A percentile compares a stretch with the other conserved stretches of the same genome.
Evolutionary conservation across 108 stramenopile species (phyloP).

Genomic region (Discostella stelligeroides): DNA sequence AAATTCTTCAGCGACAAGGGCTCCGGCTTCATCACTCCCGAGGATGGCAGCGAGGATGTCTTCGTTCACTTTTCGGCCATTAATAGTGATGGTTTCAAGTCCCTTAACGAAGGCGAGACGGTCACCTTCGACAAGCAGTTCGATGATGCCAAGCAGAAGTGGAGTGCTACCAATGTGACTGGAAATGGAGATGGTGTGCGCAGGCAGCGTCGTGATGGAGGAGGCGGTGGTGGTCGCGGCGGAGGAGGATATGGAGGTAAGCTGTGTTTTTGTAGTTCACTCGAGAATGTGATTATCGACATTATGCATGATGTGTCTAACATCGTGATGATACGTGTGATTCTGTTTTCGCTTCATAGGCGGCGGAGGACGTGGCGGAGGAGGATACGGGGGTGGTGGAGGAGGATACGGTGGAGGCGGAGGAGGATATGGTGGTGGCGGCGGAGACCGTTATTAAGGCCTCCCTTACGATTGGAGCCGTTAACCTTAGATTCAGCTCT

Average conservation of each 20-base stretch:
- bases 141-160: constrained; percentile 37
- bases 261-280: too few relatives aligned
- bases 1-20: constrained; percentile 40
- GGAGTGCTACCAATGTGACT: constrained; percentile 31
- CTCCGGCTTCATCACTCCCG: constrained; percentile 43
- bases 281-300: too few relatives aligned
- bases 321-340: too few relatives aligned
- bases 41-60: constrained; percentile 36
- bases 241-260: background rate
- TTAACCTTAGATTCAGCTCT: too few relatives aligned
- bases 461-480: too few relatives aligned
- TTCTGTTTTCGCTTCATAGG: too few relatives aligned
- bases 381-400: too few relatives aligned
- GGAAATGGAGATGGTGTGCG: constrained; percentile 33
- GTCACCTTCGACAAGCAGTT: constrained; percentile 19
- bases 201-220: background rate
- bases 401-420: too few relatives aligned
- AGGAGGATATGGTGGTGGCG: too few relatives aligned
- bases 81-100: constrained; percentile 27
- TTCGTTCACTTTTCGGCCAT: constrained; percentile 42
- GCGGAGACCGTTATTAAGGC: too few relatives aligned
- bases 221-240: background rate
- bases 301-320: too few relatives aligned
- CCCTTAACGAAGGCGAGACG: constrained; percentile 33
- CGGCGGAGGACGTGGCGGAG: too few relatives aligned